These are phyloP conservation scores for Candida germanica DNA, from an alignment of 805 yeast species.

Conservation along the genomic window DNA sequence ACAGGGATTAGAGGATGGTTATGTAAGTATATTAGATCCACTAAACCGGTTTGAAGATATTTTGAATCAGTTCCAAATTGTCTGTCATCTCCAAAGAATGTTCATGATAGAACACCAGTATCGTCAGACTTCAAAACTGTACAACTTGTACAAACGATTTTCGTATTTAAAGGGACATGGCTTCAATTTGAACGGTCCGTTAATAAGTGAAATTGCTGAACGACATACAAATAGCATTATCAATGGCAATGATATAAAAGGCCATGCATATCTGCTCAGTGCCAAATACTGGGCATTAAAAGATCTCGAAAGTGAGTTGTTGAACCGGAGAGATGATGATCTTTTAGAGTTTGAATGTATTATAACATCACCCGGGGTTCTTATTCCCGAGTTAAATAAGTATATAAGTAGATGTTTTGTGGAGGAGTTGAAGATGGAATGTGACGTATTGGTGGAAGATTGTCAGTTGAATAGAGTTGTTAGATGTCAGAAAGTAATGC, in stretches of 20 bases:
- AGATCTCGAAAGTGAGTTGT: slow-evolving; percentile 14
- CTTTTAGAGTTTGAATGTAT: slow-evolving; percentile 33
- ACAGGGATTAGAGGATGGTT: slow-evolving; percentile 29
- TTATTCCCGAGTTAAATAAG: slow-evolving; percentile 14
- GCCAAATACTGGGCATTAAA: slow-evolving; percentile 25
- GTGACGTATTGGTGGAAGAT: slow-evolving; percentile 29
- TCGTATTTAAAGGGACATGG: slow-evolving; percentile 31
- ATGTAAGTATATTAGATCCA: slow-evolving; percentile 23
- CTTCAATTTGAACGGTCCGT: slow-evolving; percentile 34
- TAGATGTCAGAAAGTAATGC: not conserved
- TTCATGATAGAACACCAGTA: slow-evolving; percentile 1
- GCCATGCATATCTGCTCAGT: slow-evolving; percentile 13
- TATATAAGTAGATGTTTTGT: slow-evolving; percentile 45
- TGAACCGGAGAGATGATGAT: not conserved
- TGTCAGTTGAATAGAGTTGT: slow-evolving; percentile 4
- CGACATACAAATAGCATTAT: slow-evolving; percentile 12
- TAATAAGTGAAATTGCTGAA: slow-evolving; percentile 14
- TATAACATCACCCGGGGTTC: slow-evolving; percentile 31
- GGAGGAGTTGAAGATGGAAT: slow-evolving; percentile 43
- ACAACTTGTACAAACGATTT: slow-evolving; percentile 12
- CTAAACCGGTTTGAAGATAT: slow-evolving; percentile 23
- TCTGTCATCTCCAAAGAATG: slow-evolving; percentile 22
- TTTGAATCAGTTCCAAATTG: slow-evolving; percentile 38
- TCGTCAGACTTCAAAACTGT: slow-evolving; percentile 2
- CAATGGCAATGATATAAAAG: slow-evolving; percentile 13